These are phyloP conservation scores for Calamus simplicifolius DNA, from an alignment of 176 grass and related monocot species.

Conservation along the genomic window DNA sequence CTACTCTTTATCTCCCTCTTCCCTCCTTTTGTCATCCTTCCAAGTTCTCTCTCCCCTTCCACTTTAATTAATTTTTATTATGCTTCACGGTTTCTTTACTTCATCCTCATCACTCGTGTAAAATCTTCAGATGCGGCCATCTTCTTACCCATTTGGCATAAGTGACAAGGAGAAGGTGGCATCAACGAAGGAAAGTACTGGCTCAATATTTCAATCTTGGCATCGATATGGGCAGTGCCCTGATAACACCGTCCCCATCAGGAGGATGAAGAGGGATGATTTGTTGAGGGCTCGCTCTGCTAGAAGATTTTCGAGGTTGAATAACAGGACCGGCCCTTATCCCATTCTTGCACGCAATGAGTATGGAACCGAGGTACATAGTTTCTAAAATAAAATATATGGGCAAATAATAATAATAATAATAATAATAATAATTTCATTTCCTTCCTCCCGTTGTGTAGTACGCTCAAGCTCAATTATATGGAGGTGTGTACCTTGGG, in stretches of 20 bases:
- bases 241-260: slow-evolving; percentile 46
- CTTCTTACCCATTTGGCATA: not conserved
- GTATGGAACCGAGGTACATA: too few species aligned
- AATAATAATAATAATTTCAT: slow-evolving; percentile 1
- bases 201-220: slow-evolving; percentile 44
- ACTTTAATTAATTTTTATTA: not conserved
- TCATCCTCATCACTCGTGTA: not conserved
- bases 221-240: slow-evolving; percentile 55
- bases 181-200: too few species aligned
- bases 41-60: not conserved
- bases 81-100: slow-evolving; percentile 1
- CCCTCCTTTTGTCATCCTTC: slow-evolving; percentile 3
- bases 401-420: too few species aligned
- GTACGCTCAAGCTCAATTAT: slow-evolving; percentile 86
- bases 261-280: slow-evolving; percentile 50
- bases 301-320: slow-evolving; percentile 43
- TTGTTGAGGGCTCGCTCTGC: slow-evolving; percentile 40
- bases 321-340: slow-evolving; percentile 14
- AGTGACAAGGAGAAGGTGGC: slow-evolving; percentile 23
- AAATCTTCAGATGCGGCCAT: not conserved
- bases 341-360: slow-evolving; percentile 14
- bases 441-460: slow-evolving; percentile 26
- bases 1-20: not conserved
- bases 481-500: slow-evolving; percentile 86
- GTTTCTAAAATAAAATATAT: too few species aligned